phyloP scores from a whole-genome alignment of 2,329 filamentous ascomycete species.

The Fusarium pseudoanthophilum region DNA sequence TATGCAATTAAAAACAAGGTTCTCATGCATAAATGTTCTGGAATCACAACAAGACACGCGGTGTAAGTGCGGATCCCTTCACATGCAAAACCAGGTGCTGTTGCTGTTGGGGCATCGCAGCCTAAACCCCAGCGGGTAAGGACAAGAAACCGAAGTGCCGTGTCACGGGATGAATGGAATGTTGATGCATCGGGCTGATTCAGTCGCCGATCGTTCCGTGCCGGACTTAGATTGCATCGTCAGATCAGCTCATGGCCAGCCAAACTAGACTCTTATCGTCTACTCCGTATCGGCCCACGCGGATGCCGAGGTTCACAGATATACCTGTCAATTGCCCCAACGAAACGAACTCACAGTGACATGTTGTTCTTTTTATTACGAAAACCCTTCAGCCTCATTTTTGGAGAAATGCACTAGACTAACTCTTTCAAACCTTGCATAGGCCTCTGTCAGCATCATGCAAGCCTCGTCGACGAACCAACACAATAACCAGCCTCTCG shows the following conservation, averaged over 20 bases:
- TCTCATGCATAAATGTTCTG: slow-evolving; percentile 3
- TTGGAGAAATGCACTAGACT: neutral
- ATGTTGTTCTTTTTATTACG: neutral
- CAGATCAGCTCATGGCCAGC: slow-evolving; percentile 9
- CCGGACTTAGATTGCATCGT: neutral
- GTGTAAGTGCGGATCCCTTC: neutral
- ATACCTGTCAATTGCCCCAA: neutral
- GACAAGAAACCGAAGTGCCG: neutral
- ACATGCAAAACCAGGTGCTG: slow-evolving; percentile 8
- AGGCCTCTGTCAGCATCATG: slow-evolving; percentile 3
- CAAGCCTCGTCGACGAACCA: neutral
- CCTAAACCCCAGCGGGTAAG: neutral
- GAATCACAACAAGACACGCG: neutral
- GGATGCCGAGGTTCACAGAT: slow-evolving; percentile 18
- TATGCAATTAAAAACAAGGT: neutral
- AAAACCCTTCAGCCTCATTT: neutral
- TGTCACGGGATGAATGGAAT: neutral
- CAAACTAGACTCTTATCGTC: neutral
- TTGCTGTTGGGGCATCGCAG: neutral
- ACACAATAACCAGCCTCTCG: neutral
- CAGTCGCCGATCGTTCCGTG: neutral
- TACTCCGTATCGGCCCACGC: slow-evolving; percentile 13
- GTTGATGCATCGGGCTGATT: neutral
- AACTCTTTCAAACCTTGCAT: neutral
- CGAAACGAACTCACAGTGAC: neutral